phyloP scores from a whole-genome alignment of 495 filamentous ascomycete species.

The Penicillium dipodomyicola region DNA sequence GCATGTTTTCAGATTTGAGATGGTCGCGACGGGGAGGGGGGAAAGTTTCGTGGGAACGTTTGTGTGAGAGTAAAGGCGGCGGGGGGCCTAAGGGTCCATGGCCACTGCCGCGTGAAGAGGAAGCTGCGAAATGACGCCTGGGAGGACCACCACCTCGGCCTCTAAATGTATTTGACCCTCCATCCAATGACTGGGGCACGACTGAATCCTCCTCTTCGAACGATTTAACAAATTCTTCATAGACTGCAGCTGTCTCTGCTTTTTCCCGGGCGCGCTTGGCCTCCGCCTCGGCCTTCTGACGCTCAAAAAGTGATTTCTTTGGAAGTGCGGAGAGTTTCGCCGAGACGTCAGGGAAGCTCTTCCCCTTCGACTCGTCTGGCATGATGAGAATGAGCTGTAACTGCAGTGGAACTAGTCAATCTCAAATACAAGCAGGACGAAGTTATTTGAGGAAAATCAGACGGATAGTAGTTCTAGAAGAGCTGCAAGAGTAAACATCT shows the following conservation, averaged over 20 bases:
- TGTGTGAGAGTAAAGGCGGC: conserved; percentile 51
- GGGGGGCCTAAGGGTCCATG: conserved; percentile 72
- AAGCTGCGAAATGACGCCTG: conserved; percentile 56
- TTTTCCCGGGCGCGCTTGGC: conserved; percentile 85
- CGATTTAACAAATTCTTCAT: conserved; percentile 86
- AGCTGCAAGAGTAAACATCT: not conserved
- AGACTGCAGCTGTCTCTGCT: conserved; percentile 85
- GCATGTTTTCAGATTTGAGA: not conserved
- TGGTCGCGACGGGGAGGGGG: conserved; percentile 33
- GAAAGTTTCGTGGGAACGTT: conserved; percentile 52
- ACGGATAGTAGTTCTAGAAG: not conserved
- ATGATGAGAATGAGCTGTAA: conserved; percentile 32
- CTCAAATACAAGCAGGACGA: not conserved
- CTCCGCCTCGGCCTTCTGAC: conserved; percentile 88
- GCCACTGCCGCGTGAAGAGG: conserved; percentile 60
- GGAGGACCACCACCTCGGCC: conserved; percentile 41
- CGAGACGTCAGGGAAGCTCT: conserved; percentile 78
- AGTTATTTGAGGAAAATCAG: too few species aligned
- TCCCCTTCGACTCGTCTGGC: conserved; percentile 45
- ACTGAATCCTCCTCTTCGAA: conserved; percentile 70
- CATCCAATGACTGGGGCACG: conserved; percentile 22
- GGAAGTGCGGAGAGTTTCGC: conserved; percentile 76
- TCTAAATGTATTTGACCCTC: conserved; percentile 34
- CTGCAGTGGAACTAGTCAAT: conserved; percentile 14
- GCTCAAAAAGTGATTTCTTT: conserved; percentile 90